Conservation (phyloP, 2,329 filamentous ascomycete genomes). For the Talaromyces verruculosus region DNA sequence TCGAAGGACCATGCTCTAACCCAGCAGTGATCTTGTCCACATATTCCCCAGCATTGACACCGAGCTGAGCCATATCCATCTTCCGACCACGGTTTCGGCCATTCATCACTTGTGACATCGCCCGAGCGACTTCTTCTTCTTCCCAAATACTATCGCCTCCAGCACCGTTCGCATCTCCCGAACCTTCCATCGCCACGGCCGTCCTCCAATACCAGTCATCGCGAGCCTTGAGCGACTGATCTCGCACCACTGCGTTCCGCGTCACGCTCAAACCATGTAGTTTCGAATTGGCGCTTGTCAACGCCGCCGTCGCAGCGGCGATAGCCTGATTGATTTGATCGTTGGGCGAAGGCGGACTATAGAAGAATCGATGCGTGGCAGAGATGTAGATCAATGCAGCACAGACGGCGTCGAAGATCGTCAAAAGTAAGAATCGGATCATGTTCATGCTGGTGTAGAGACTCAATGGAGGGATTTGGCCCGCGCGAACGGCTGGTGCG, state of each 20-base stretch:
- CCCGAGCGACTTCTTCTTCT: conserved; percentile 62
- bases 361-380: conserved; percentile 76
- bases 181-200: conserved; percentile 60
- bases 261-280: conserved; percentile 72
- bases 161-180: conserved; percentile 65
- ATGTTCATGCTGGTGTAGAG: conserved; percentile 51
- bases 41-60: conserved; percentile 45
- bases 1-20: conserved; percentile 31
- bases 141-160: conserved; percentile 58
- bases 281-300: conserved; percentile 64
- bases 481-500: conserved; percentile 63
- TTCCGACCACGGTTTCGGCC: conserved; percentile 50
- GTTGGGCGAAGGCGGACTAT: conserved; percentile 59
- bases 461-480: conserved; percentile 59
- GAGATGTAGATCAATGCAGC: conserved; percentile 71
- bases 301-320: conserved; percentile 49
- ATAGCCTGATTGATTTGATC: conserved; percentile 64
- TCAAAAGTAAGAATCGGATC: conserved; percentile 64
- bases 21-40: conserved; percentile 45
- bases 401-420: conserved; percentile 62
- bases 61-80: conserved; percentile 44
- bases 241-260: conserved; percentile 74
- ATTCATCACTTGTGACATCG: conserved; percentile 75
- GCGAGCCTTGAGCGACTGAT: conserved; percentile 66
- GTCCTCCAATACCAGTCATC: conserved; percentile 71